phyloP scores from a whole-genome alignment of 1,284 basidiomycete genomes.

The Porphyrellus sp. region DNA sequence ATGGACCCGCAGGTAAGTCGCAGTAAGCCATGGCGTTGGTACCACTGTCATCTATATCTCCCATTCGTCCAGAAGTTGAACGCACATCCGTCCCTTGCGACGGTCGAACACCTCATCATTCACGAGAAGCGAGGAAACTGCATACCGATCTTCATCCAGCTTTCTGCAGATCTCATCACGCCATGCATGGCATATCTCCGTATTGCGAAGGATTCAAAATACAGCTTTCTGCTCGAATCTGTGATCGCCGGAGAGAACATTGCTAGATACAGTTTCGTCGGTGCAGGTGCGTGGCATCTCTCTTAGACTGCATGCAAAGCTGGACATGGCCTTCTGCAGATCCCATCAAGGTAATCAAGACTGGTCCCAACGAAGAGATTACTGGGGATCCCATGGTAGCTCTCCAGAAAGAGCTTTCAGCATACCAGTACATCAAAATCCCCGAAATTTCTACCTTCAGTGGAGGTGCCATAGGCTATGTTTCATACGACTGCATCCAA shows the following conservation, averaged over 20 bases:
- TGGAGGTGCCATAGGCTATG: slow-evolving; percentile 97
- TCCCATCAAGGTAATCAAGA: slow-evolving; percentile 89
- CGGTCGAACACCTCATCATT: slow-evolving; percentile 70
- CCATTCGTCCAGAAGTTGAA: slow-evolving; percentile 51
- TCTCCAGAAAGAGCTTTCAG: slow-evolving; percentile 83
- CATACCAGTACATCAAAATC: slow-evolving; percentile 88
- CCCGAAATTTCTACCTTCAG: slow-evolving; percentile 94
- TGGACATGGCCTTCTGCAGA: slow-evolving; percentile 47
- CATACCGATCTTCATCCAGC: slow-evolving; percentile 88
- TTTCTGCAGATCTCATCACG: slow-evolving; percentile 95
- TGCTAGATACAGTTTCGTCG: slow-evolving; percentile 94
- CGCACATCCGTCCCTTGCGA: slow-evolving; percentile 64
- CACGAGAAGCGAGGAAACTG: slow-evolving; percentile 84
- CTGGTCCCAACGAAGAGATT: slow-evolving; percentile 80
- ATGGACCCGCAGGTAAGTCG: slow-evolving; percentile 62
- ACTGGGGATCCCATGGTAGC: slow-evolving; percentile 85
- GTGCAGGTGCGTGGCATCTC: slow-evolving; percentile 67
- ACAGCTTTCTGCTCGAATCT: slow-evolving; percentile 92
- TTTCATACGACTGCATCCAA: slow-evolving; percentile 93
- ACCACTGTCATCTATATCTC: slow-evolving; percentile 1
- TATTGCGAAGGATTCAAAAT: slow-evolving; percentile 86
- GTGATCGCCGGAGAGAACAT: slow-evolving; percentile 89
- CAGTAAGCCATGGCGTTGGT: not conserved
- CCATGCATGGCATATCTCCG: slow-evolving; percentile 97
- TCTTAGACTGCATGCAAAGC: not conserved